Evolutionary conservation across 345 rosid genomes (phyloP), one percentile per base, ranked within the genome.

Genomic region (Jatropha curcas): DNA sequence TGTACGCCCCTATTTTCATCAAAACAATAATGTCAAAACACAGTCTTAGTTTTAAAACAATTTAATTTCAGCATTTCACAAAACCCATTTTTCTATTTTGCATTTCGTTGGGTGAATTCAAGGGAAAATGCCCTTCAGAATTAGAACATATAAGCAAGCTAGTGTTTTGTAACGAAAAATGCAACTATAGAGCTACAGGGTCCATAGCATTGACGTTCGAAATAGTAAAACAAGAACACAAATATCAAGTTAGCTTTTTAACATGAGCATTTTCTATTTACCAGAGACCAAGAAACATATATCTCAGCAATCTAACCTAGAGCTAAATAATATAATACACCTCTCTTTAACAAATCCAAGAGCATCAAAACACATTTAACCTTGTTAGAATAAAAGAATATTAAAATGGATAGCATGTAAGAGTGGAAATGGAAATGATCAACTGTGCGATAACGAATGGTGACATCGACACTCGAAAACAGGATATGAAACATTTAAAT

Each of bases 1-100:
- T 94, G 89, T 94, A 94, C 48, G 97, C 97, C 70, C 97, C 98
- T 94, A 76, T 2, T 51, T n/a, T 48, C 17, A 57, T 48, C 39
- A 55, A 56, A 50, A 1, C 58, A 51, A 8, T 50, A 0, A 59
- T 41, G 19, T 20, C 25, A 66, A 45, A 14, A 45, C 20, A n/a
- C n/a, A n/a, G n/a, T n/a, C n/a, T n/a, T n/a, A n/a, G n/a, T n/a
- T n/a, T n/a, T n/a, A n/a, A n/a, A n/a, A n/a, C n/a, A n/a, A n/a
- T n/a, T n/a, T n/a, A n/a, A n/a, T n/a, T n/a, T n/a, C n/a, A n/a
- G n/a, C n/a, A n/a, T n/a, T n/a, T n/a, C n/a, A n/a, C n/a, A n/a
- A n/a, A n/a, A n/a, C n/a, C n/a, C n/a, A n/a, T n/a, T n/a, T n/a
- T n/a, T n/a, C n/a, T n/a, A n/a, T n/a, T n/a, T n/a, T n/a, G n/a